phyloP scores from a whole-genome alignment of 768 basidiomycete genomes.

The Podaxis rugospora region DNA sequence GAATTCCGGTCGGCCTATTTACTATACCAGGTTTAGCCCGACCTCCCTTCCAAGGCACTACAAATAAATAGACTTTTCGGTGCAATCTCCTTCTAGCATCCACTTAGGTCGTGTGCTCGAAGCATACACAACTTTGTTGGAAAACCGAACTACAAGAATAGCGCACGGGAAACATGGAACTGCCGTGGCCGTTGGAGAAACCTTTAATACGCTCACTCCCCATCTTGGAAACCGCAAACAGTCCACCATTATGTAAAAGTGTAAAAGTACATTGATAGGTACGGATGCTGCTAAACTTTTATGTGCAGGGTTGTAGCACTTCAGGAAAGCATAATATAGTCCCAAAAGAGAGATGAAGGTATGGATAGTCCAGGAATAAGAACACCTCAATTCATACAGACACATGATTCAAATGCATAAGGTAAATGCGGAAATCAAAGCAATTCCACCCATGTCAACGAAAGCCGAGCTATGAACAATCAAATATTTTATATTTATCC shows the following conservation, averaged over 20 bases:
- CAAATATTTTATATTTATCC: slow-evolving; percentile 10
- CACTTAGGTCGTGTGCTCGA: background rate
- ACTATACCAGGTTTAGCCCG: background rate
- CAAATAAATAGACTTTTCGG: background rate
- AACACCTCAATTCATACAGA: background rate
- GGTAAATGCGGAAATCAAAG: background rate
- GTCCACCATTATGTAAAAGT: background rate
- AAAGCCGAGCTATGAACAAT: background rate
- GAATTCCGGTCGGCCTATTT: background rate
- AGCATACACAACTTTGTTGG: too few relatives aligned
- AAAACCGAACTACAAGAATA: too few relatives aligned
- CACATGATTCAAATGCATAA: background rate
- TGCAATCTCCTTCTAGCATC: background rate
- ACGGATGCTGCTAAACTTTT: background rate
- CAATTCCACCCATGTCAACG: background rate
- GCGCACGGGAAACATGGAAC: too few relatives aligned
- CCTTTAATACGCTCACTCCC: too few relatives aligned
- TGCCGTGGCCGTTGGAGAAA: too few relatives aligned
- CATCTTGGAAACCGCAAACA: too few relatives aligned
- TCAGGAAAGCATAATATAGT: background rate
- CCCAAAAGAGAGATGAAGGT: background rate
- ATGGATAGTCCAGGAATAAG: background rate
- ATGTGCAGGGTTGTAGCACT: background rate
- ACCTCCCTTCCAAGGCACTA: background rate
- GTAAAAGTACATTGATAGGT: background rate